Base-by-base conservation (phyloP, 805 yeast genomes). In the Tanozyma kutaoensis region DNA sequence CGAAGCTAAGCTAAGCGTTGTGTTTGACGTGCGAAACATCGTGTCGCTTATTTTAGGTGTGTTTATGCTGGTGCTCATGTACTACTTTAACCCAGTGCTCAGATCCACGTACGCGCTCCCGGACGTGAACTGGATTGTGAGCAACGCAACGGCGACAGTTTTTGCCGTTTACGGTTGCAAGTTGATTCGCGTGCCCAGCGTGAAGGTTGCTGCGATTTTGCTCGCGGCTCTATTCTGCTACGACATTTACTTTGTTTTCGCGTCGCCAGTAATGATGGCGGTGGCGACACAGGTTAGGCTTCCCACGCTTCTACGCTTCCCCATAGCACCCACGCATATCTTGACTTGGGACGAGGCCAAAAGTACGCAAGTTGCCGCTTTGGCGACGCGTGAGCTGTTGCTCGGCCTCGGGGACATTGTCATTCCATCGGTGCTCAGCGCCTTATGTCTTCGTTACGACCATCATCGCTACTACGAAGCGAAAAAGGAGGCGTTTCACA, bases 381-480 rank as follows among this genome's bases (percentile, higher is more conserved):
- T 24, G 23, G 12, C 16, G 12, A 7, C 18, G 7, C 21, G 30
- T 6, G 45, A 53, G 34, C 50, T 66, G 4, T 43, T 73, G 26
- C 46, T 76, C 8, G 85, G 84, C 1, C 48, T 75, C 4, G 84
- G 84, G 5, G 85, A 76, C 43, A 62, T 77, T 28, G 69, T 69
- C 3, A 46, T 74, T 10, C 82, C 85, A 1, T 77, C 76, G 0
- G 28, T 56, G 12, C 62, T 70, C 29, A 51, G 69, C 9, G 48
- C 75, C 2, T 46, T 73, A 23, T 66, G 73, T 38, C 50, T 70
- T 21, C 55, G 76, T 30, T 73, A 52, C 42, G 84, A 76, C 46
- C 45, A 64, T 17, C 59, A 42, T 44, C 51, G 39, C 24, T 34
- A 35, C 38, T 40, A 50, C 25, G 21, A 12, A 24, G 15, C 25